A percentile compares a stretch with the other conserved stretches of the same genome.
phyloP scores from a whole-genome alignment of 352 stramenopile species.

The Globisporangium nunn region DNA sequence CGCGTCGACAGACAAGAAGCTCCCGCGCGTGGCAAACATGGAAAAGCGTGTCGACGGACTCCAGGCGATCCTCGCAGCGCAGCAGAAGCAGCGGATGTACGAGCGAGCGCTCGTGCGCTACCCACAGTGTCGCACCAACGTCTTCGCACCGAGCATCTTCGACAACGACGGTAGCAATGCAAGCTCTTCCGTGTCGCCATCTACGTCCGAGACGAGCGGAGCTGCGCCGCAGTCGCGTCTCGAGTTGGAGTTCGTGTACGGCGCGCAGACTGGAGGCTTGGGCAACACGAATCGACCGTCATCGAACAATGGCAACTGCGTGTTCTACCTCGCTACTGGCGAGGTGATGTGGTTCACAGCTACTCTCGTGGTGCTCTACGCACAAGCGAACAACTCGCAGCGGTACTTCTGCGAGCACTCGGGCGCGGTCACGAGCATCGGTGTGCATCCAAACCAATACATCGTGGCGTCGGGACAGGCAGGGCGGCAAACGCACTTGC shows the following conservation, averaged over 20 bases:
- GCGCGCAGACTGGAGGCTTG: constrained; percentile 30
- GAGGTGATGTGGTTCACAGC: constrained; percentile 66
- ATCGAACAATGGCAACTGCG: constrained; percentile 32
- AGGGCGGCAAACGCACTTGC: constrained; percentile 44
- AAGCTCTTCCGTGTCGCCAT: background rate
- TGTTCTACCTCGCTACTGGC: constrained; percentile 46
- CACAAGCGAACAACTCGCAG: constrained; percentile 38
- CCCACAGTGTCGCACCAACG: constrained; percentile 58
- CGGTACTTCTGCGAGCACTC: constrained; percentile 58
- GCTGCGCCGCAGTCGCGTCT: constrained; percentile 28
- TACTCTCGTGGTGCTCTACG: constrained; percentile 51
- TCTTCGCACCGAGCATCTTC: constrained; percentile 52
- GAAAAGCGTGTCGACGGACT: constrained; percentile 45
- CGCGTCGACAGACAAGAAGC: constrained; percentile 43
- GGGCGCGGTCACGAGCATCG: constrained; percentile 44
- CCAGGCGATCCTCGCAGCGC: constrained; percentile 29
- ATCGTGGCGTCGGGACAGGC: constrained; percentile 58
- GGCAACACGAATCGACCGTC: constrained; percentile 7
- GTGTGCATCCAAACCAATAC: constrained; percentile 50
- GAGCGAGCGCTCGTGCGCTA: constrained; percentile 53
- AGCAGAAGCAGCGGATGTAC: constrained; percentile 63
- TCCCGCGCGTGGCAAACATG: constrained; percentile 64
- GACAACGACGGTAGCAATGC: constrained; percentile 14
- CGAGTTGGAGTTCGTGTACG: constrained; percentile 58
- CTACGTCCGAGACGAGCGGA: background rate